A percentile compares a stretch with the other conserved stretches of the same genome.
phyloP scores from a whole-genome alignment of 352 stramenopile species.

The Thalassiosira mediterranea region DNA sequence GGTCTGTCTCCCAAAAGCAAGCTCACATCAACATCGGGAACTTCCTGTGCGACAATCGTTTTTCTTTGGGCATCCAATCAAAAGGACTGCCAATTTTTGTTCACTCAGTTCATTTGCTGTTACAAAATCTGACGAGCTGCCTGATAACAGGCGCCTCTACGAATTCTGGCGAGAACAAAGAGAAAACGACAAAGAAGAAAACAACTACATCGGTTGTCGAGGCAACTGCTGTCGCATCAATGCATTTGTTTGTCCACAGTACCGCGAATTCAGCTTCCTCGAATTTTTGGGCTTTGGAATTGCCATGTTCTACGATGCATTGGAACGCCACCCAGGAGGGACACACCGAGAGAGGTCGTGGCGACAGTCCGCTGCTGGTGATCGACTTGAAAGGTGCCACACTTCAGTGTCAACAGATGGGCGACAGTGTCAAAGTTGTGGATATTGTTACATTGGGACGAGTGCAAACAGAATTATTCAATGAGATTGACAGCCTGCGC shows the following conservation, averaged over 20 bases:
- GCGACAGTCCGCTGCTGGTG: no score
- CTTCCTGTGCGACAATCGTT: conserved; percentile 17
- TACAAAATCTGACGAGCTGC: conserved; percentile 30
- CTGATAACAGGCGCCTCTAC: conserved; percentile 2
- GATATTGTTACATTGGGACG: no score
- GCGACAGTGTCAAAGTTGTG: no score
- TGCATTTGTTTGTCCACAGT: conserved; percentile 3
- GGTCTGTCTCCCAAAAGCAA: no score
- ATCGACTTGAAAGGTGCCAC: conserved; percentile 2
- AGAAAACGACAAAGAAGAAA: conserved; percentile 38
- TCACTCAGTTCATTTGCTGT: conserved; percentile 17
- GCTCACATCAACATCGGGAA: conserved; percentile 10
- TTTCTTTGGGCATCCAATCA: conserved; percentile 35
- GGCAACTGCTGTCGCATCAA: conserved; percentile 26
- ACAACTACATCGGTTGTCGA: conserved; percentile 31
- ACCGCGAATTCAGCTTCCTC: background rate
- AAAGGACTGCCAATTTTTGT: conserved; percentile 33
- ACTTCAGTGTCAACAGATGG: no score
- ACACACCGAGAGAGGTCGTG: no score
- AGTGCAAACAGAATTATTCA: no score
- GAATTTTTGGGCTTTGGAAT: conserved; percentile 26
- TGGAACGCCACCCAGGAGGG: no score
- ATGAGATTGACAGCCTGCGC: conserved; percentile 10
- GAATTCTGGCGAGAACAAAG: conserved; percentile 13
- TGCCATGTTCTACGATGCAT: conserved; percentile 9